Evolutionary conservation across 106 monocot genomes (phyloP).

Genomic region (Phalaenopsis equestris): DNA sequence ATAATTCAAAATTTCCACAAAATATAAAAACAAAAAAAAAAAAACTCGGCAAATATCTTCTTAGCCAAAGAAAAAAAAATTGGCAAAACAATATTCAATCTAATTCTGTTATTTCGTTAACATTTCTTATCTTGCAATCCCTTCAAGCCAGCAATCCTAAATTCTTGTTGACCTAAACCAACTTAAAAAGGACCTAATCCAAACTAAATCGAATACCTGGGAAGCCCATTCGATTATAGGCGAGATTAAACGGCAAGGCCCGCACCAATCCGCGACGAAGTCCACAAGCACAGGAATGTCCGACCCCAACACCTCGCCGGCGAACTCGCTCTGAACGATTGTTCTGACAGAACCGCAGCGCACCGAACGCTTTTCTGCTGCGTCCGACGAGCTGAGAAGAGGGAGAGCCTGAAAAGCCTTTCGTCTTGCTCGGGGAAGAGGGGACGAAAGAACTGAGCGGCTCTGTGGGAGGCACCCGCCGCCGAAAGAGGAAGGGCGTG

Average conservation of each 20-base stretch:
- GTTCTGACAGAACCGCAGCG: conserved; percentile 41
- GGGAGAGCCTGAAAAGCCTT: neutral
- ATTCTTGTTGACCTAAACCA: no score
- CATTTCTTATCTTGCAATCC: no score
- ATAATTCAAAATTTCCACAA: no score
- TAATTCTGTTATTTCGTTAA: no score
- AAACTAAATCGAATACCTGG: conserved; percentile 25
- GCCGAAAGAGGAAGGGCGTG: neutral
- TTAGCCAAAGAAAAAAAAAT: no score
- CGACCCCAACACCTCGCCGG: conserved; percentile 56
- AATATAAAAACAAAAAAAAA: no score
- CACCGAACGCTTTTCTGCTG: neutral
- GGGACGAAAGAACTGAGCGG: neutral
- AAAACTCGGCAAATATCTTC: no score
- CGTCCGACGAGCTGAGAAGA: neutral
- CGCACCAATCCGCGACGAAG: conserved; percentile 94
- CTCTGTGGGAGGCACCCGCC: neutral
- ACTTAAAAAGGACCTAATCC: no score
- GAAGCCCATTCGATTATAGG: conserved; percentile 80
- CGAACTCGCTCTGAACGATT: conserved; percentile 52
- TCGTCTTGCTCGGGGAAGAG: neutral
- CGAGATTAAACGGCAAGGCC: conserved; percentile 84
- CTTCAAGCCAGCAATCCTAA: no score
- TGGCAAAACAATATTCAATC: no score
- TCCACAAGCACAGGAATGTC: conserved; percentile 82